phyloP scores from a whole-genome alignment of 306 rosid genomes.

The Begonia peltatifolia region DNA sequence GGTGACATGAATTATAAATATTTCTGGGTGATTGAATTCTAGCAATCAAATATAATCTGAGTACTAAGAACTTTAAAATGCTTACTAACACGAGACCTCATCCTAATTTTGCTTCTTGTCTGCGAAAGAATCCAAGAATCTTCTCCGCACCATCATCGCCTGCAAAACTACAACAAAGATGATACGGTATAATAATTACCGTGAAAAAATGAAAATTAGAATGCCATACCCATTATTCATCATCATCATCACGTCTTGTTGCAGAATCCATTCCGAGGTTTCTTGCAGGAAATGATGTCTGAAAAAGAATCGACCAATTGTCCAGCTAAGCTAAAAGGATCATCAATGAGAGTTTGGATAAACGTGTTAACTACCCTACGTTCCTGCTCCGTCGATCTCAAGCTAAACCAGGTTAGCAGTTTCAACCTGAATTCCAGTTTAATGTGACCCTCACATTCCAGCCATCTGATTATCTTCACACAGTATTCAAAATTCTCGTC shows the following conservation, averaged over 20 bases:
- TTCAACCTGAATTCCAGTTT: conserved; percentile 85
- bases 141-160: conserved; percentile 28
- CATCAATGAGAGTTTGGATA: conserved; percentile 90
- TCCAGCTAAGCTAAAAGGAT: conserved; percentile 96
- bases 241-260: conserved; percentile 46
- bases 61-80: conserved; percentile 27
- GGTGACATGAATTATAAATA: conserved; percentile 22
- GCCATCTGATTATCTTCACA: conserved; percentile 93
- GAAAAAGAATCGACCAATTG: conserved; percentile 92
- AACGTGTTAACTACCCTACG: conserved; percentile 97
- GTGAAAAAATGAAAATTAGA: conserved; percentile 14
- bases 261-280: conserved; percentile 61
- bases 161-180: conserved; percentile 53
- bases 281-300: conserved; percentile 78
- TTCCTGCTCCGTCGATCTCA: conserved; percentile 95
- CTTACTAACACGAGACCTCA: conserved; percentile 9
- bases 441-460: conserved; percentile 91
- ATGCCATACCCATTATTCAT: conserved; percentile 13
- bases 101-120: conserved; percentile 10
- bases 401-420: conserved; percentile 96
- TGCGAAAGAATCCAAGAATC: conserved; percentile 4
- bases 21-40: conserved; percentile 41
- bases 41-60: conserved; percentile 30
- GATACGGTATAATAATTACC: conserved; percentile 27
- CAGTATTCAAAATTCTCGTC: conserved; percentile 95